Percentiles rank a stretch among this genome's conserved stretches.
These are phyloP conservation scores for Plasmodium billcollinsi DNA, from an alignment of 169 alveolate genomes.

Conservation along the genomic window DNA sequence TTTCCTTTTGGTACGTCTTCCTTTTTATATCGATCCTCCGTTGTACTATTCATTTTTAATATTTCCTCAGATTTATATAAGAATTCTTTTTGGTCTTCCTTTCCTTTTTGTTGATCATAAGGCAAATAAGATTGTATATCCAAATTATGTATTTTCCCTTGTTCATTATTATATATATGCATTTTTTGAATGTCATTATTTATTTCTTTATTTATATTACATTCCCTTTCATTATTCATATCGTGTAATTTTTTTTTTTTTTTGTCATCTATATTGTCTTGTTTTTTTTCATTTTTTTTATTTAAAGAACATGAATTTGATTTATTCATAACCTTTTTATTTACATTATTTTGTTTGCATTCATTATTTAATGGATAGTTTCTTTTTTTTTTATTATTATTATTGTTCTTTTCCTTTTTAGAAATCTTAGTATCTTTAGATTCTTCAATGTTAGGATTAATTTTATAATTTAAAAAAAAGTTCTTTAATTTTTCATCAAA, in stretches of 20 bases:
- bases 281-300: conserved; percentile 3
- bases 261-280: conserved; percentile 2
- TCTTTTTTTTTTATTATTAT: neutral
- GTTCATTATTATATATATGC: too few relatives aligned
- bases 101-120: too few relatives aligned
- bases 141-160: too few relatives aligned
- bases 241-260: neutral
- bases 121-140: too few relatives aligned
- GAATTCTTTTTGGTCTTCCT: too few relatives aligned
- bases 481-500: conserved; percentile 42
- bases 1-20: too few relatives aligned
- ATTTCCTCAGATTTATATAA: too few relatives aligned
- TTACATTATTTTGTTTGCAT: neutral
- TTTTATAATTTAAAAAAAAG: conserved; percentile 47
- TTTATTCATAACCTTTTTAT: conserved; percentile 1
- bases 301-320: neutral
- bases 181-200: too few relatives aligned
- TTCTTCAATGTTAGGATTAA: conserved; percentile 24
- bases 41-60: too few relatives aligned
- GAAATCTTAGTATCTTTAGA: conserved; percentile 1
- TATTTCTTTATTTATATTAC: too few relatives aligned
- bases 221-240: too few relatives aligned
- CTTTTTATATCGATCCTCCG: too few relatives aligned
- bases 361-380: conserved; percentile 9
- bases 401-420: conserved; percentile 3